Base-by-base conservation (phyloP, 371 early-diverging fungal species). In the Lichtheimia ramosa region DNA sequence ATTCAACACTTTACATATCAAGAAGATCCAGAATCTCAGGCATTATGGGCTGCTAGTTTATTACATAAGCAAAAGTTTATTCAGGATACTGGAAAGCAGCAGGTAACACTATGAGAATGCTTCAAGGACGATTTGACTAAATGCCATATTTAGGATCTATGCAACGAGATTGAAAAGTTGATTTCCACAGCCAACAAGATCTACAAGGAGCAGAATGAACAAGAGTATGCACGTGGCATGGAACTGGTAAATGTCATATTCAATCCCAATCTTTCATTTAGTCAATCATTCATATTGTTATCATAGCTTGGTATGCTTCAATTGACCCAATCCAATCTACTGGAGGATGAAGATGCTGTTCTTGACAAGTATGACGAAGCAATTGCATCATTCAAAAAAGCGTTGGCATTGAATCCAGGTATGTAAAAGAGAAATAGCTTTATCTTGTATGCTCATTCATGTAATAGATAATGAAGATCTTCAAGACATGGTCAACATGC, bases 321-420 rank as follows among this genome's bases (percentile, higher is more conserved):
- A 34, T 59, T 77, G 42, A 68, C 61, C 20, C 69, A 71, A 59
- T 71, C 75, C 15, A 69, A 66, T 48, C 41, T 65, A 40, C 55
- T 62, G 12, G 70, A 71, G 2, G 74, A 77, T 48, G 81, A 80
- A 43, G 81, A 80, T 28, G 56, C 75, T 39, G 65, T 75, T n/a
- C 18, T 80, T 13, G 60, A 54, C 23, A 39, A 43, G 16, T 57
- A 41, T 34, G 59, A 73, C n/a, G 50, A 68, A 27, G 63, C 77
- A 2, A 23, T 71, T 18, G 70, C 69, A 21, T 65, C 74, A 41
- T 77, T 71, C 51, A 71, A 71, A 50, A 73, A 49, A 43, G 70
- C 74, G 2, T 62, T 69, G 4, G 51, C 63, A 6, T 60, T 77
- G 6, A 63, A 71, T 41, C 71, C 72, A 59, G 64, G 68, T 68